phyloP scores from a whole-genome alignment of 1,284 basidiomycete species.

The Pisolithus thermaeus region DNA sequence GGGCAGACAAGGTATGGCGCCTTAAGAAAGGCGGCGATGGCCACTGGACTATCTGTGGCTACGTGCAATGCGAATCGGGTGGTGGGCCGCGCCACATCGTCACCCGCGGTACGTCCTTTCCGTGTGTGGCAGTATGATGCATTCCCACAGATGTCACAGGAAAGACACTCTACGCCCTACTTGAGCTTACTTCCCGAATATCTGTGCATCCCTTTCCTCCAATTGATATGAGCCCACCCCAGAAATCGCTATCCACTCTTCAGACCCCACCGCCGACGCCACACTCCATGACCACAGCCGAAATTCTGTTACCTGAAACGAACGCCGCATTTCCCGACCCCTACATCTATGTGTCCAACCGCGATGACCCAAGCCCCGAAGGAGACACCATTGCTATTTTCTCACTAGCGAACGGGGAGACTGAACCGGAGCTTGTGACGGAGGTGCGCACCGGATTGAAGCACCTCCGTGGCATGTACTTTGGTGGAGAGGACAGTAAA shows the following conservation, averaged over 20 bases:
- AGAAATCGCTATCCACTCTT: slow-evolving; percentile 37
- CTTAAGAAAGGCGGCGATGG: slow-evolving; percentile 38
- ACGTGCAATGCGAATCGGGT: slow-evolving; percentile 44
- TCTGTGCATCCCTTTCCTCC: slow-evolving; percentile 46
- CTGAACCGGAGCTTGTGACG: slow-evolving; percentile 35
- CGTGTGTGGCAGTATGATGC: neutral
- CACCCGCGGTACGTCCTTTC: slow-evolving; percentile 43
- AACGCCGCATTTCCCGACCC: slow-evolving; percentile 38
- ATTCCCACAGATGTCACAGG: slow-evolving; percentile 30
- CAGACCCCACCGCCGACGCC: slow-evolving; percentile 36
- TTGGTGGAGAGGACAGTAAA: slow-evolving; percentile 44
- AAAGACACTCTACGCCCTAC: slow-evolving; percentile 54
- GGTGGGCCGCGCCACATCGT: slow-evolving; percentile 66
- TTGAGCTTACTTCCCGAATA: slow-evolving; percentile 57
- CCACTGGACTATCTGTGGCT: slow-evolving; percentile 40
- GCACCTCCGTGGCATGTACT: slow-evolving; percentile 47
- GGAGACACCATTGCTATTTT: slow-evolving; percentile 64
- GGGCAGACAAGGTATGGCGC: slow-evolving; percentile 58
- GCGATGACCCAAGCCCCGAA: slow-evolving; percentile 53
- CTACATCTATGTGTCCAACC: slow-evolving; percentile 58
- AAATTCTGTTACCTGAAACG: slow-evolving; percentile 47
- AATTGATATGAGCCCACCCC: slow-evolving; percentile 18
- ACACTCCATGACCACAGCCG: slow-evolving; percentile 45
- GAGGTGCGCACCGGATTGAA: slow-evolving; percentile 48
- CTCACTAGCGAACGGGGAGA: slow-evolving; percentile 34